These are phyloP conservation scores for Amanita thiersii DNA, from an alignment of 768 basidiomycete species.

Conservation along the genomic window DNA sequence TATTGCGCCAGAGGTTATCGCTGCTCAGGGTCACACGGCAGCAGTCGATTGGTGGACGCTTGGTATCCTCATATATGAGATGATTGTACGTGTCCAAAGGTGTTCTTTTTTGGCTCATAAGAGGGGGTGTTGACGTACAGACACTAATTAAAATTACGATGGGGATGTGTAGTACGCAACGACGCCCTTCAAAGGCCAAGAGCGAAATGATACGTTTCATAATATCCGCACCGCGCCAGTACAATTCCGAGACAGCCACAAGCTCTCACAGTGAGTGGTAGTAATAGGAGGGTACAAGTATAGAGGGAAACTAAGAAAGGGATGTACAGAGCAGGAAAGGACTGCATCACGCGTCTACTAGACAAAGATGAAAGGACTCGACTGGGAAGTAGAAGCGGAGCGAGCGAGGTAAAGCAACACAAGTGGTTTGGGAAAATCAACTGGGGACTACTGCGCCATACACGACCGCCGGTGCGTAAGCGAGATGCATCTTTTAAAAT, in stretches of 20 bases:
- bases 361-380: constrained; percentile 89
- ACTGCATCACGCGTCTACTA: constrained; percentile 76
- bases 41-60: constrained; percentile 99
- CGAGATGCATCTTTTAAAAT: not conserved
- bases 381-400: constrained; percentile 87
- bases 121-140: constrained; percentile 26
- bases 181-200: constrained; percentile 95
- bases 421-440: constrained; percentile 96
- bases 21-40: constrained; percentile 92
- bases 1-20: constrained; percentile 98
- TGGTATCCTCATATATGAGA: constrained; percentile 97
- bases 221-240: constrained; percentile 89
- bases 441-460: constrained; percentile 93
- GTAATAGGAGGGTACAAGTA: constrained; percentile 1
- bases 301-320: constrained; percentile 15
- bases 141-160: constrained; percentile 12
- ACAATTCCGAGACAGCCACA: constrained; percentile 79
- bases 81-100: constrained; percentile 71
- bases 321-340: constrained; percentile 68
- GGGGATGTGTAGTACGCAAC: constrained; percentile 72
- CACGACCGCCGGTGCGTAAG: constrained; percentile 78
- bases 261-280: constrained; percentile 59
- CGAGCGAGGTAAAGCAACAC: constrained; percentile 98
- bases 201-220: constrained; percentile 91
- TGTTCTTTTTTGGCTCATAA: constrained; percentile 21